Base-by-base conservation (phyloP, 371 early-diverging fungal species). In the Mortierella sp. region DNA sequence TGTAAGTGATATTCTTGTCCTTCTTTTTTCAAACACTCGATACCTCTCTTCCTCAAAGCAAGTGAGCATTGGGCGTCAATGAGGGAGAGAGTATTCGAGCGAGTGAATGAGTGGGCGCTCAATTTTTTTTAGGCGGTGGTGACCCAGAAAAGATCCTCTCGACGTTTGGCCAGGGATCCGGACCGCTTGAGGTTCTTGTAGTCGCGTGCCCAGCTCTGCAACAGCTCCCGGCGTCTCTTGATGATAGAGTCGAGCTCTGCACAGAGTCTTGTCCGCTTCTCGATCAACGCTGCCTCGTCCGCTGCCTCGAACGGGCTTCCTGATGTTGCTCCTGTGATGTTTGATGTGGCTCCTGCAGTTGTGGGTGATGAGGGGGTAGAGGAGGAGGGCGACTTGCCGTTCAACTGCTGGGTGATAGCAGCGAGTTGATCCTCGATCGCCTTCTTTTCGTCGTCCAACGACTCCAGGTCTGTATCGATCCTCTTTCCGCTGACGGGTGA, bases 181-280 rank as follows among this genome's bases (percentile, higher is more conserved):
- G 86, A 82, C 70, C 81, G 79, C 77, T 86, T 86, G 78, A 86
- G 71, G 60, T 55, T 82, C 78, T 86, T 86, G 77, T 86, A 86
- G 56, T 86, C 86, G 27, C 86, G 79, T 27, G 86, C 65, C 86
- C 86, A 86, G 74, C 82, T 77, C 78, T 86, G 78, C 60, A 86
- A 68, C 41, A 86, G 60, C 76, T 82, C 82, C 44, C 86, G 74
- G n/a, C 86, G 82, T 71, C 76, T 76, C 77, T 77, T 79, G 60
- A 82, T 74, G 27, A 86, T 14, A 41, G n/a, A 27, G 48, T 86
- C 80, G 54, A 86, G 55, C 51, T 82, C 72, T 27, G 48, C 44
- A 32, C 76, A 79, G 77, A 86, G 80, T 27, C 63, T 70, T 35
- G 78, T 76, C 77, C 75, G 74, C 46, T 77, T 74, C 51, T 71